Conservation (phyloP, 2,329 filamentous ascomycete genomes). For the Westerdykella sp. region DNA sequence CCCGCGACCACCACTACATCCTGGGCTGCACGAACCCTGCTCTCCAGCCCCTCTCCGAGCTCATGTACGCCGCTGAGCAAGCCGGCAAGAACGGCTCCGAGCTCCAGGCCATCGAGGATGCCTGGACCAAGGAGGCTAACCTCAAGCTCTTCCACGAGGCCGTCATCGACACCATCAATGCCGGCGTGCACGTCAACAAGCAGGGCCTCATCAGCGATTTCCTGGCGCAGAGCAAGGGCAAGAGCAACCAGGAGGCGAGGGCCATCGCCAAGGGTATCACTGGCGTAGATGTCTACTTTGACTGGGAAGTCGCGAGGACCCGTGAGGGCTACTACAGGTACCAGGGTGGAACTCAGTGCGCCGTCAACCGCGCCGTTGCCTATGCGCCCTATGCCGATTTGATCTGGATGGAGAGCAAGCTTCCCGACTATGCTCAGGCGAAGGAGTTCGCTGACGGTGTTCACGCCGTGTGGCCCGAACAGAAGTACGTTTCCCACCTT, state of each 20-base stretch:
- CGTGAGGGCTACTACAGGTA: conserved; percentile 94
- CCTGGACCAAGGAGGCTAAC: conserved; percentile 71
- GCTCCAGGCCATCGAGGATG: conserved; percentile 87
- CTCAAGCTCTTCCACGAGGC: conserved; percentile 89
- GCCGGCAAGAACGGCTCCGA: conserved; percentile 72
- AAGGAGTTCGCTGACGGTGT: conserved; percentile 90
- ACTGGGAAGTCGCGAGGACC: conserved; percentile 92
- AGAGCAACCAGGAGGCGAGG: conserved; percentile 76
- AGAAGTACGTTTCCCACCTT: conserved; percentile 62
- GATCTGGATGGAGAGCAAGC: conserved; percentile 99
- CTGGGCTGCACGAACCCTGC: conserved; percentile 79
- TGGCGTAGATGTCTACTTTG: conserved; percentile 77
- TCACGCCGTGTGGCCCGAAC: conserved; percentile 89
- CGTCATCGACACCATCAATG: conserved; percentile 74
- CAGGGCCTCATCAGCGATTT: conserved; percentile 61
- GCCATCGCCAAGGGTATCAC: conserved; percentile 71
- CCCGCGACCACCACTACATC: conserved; percentile 91
- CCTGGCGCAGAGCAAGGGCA: conserved; percentile 63
- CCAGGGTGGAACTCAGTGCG: conserved; percentile 83
- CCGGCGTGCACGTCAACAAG: conserved; percentile 63
- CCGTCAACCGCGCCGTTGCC: conserved; percentile 81
- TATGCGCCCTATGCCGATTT: conserved; percentile 92
- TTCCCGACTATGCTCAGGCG: conserved; percentile 86
- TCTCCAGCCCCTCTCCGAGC: conserved; percentile 77
- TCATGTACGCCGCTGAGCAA: conserved; percentile 81